Evolutionary conservation across 352 stramenopile genomes (phyloP).

Genomic region (Albugo candida): DNA sequence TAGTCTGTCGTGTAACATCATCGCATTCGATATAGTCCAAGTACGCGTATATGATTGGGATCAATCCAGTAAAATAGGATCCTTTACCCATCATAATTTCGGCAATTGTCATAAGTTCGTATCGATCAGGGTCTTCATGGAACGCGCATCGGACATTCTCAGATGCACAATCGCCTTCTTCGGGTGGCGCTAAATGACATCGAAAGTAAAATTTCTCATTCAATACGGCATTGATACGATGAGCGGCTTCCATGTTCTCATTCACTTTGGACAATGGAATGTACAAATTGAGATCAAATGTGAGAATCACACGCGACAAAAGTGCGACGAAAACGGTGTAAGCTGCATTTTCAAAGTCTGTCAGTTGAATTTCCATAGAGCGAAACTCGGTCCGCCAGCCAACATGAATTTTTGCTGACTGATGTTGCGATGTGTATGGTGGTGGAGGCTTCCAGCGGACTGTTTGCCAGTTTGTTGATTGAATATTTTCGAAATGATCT

Average conservation of each 20-base stretch:
- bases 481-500: constrained; percentile 99
- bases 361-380: constrained; percentile 99
- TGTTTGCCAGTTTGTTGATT: constrained; percentile 99
- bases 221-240: constrained; percentile 86
- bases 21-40: constrained; percentile 96
- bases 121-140: constrained; percentile 42
- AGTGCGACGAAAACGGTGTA: constrained; percentile 98
- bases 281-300: constrained; percentile 99
- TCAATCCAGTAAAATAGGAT: constrained; percentile 91
- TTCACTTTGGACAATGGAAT: constrained; percentile 95
- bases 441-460: constrained; percentile 99
- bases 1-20: constrained; percentile 58
- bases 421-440: constrained; percentile 16
- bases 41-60: constrained; percentile 93
- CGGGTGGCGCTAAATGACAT: constrained; percentile 83
- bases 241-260: constrained; percentile 98
- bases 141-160: constrained; percentile 16
- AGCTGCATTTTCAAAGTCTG: constrained; percentile 99
- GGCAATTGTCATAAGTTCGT: constrained; percentile 93
- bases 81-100: constrained; percentile 95
- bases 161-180: constrained; percentile 40
- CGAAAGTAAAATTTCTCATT: constrained; percentile 97
- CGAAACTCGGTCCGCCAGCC: constrained; percentile 86
- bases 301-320: constrained; percentile 94
- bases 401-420: constrained; percentile 19